Evolutionary conservation across 768 basidiomycete genomes (phyloP).

Genomic region (Lentinula sp.): DNA sequence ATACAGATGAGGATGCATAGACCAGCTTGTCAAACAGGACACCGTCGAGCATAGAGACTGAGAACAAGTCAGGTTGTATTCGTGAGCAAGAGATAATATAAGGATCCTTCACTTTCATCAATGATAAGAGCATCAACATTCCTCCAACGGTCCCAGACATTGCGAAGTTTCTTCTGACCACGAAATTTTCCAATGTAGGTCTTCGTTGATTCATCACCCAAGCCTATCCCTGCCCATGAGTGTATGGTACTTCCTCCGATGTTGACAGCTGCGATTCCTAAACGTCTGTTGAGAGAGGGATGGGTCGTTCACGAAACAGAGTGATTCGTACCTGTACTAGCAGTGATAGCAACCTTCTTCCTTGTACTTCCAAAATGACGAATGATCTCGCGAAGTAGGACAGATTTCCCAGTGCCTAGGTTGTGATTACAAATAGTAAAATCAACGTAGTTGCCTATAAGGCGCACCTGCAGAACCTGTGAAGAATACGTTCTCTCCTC

Average conservation of each 20-base stretch:
- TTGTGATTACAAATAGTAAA: background rate
- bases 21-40: constrained; percentile 77
- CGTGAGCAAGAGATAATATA: background rate
- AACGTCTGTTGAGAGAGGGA: background rate
- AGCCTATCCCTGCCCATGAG: constrained; percentile 75
- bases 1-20: constrained; percentile 7
- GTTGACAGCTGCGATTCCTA: constrained; percentile 68
- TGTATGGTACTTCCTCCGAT: constrained; percentile 81
- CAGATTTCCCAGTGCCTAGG: constrained; percentile 77
- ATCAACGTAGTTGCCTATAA: background rate
- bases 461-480: constrained; percentile 74
- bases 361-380: constrained; percentile 31
- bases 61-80: background rate
- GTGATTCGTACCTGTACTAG: constrained; percentile 42
- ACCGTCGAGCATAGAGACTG: constrained; percentile 90
- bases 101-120: constrained; percentile 63
- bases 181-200: constrained; percentile 50
- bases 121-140: constrained; percentile 63
- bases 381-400: constrained; percentile 74
- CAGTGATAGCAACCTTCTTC: constrained; percentile 62
- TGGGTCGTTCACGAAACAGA: background rate
- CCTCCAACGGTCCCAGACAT: constrained; percentile 56
- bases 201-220: constrained; percentile 55
- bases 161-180: constrained; percentile 28
- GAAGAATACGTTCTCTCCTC: constrained; percentile 70